Conservation (phyloP, 179 eudicot genomes). For the Amaranthus tricolor region DNA sequence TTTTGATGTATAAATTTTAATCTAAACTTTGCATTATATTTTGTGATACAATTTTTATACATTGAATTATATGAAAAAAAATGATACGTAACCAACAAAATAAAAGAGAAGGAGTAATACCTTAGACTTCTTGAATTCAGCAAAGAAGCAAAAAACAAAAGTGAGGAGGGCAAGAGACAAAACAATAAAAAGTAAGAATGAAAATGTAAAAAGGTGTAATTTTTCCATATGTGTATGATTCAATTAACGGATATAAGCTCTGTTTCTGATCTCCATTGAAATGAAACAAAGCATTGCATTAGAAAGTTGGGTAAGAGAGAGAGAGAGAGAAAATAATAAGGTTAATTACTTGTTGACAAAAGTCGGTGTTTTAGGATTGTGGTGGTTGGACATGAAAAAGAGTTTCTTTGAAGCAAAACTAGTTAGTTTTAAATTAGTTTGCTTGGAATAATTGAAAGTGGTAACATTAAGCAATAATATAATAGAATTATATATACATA, state of each 20-base stretch:
- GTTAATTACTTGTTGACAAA: not conserved
- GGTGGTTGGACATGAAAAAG: constrained; percentile 17
- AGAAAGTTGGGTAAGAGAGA: not conserved
- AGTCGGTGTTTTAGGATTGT: constrained; percentile 15
- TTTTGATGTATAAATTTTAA: too few relatives aligned
- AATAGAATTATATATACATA: too few relatives aligned
- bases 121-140: constrained; percentile 71
- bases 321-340: not conserved
- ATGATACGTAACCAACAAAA: not conserved
- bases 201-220: constrained; percentile 10
- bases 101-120: constrained; percentile 21
- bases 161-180: constrained; percentile 40
- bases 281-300: constrained; percentile 5
- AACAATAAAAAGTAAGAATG: constrained; percentile 26
- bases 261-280: not conserved
- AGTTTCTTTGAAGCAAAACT: constrained; percentile 25
- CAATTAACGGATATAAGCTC: too few relatives aligned
- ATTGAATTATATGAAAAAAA: not conserved
- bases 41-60: too few relatives aligned
- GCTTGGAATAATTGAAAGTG: constrained; percentile 17
- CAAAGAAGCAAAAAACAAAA: constrained; percentile 53
- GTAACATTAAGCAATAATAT: too few relatives aligned
- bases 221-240: constrained; percentile 30
- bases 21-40: too few relatives aligned
- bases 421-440: not conserved